These are phyloP conservation scores for Cinnamomum micranthum DNA, from an alignment of 164 flowering plant genomes.

Conservation along the genomic window DNA sequence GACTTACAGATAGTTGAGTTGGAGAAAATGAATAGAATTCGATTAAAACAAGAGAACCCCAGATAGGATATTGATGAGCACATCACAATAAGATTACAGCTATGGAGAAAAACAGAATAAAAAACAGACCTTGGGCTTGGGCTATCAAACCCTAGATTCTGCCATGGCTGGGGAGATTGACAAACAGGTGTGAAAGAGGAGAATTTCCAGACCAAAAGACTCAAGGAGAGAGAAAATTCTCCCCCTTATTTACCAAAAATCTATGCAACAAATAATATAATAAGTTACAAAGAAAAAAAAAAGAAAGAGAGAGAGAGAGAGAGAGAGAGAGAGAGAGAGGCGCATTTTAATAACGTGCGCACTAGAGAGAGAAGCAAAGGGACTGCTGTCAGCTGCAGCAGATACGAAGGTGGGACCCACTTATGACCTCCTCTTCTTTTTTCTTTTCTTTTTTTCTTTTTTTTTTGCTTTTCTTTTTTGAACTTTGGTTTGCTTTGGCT, in stretches of 20 bases:
- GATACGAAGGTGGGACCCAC: conserved; percentile 12
- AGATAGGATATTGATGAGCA: conserved; percentile 7
- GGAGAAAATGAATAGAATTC: conserved; percentile 3
- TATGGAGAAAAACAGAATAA: conserved; percentile 2
- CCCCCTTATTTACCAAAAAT: background rate
- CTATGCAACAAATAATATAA: background rate
- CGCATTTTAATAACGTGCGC: no score
- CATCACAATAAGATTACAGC: background rate
- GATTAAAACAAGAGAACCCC: conserved; percentile 14
- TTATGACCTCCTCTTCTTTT: background rate
- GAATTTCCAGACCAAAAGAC: conserved; percentile 27
- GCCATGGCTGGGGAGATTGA: conserved; percentile 14
- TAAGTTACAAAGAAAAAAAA: no score
- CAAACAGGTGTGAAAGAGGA: conserved; percentile 53
- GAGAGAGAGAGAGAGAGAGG: background rate
- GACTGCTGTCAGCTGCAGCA: conserved; percentile 11
- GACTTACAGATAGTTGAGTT: conserved; percentile 14
- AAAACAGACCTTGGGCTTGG: conserved; percentile 35
- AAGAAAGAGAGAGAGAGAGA: no score
- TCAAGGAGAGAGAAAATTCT: conserved; percentile 3
- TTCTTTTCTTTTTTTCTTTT: background rate
- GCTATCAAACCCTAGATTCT: conserved; percentile 53
- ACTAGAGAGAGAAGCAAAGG: background rate
- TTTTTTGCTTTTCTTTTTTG: background rate
- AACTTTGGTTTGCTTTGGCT: no score